Evolutionary conservation across 768 basidiomycete genomes (phyloP).

Genomic region (Termitomyces sp.): DNA sequence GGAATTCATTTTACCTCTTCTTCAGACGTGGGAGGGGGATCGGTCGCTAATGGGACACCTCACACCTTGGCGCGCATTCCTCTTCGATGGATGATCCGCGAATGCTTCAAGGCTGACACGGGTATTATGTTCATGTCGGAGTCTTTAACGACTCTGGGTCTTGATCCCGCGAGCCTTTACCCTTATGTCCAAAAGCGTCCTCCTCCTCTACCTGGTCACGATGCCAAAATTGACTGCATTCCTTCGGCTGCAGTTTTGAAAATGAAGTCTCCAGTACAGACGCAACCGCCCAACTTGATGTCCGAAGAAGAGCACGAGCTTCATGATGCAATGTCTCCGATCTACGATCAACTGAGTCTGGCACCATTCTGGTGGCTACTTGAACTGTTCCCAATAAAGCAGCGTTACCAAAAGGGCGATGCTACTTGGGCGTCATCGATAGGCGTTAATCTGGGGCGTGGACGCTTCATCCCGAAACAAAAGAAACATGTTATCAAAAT

Average conservation of each 20-base stretch:
- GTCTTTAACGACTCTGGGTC: constrained; percentile 33
- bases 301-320: constrained; percentile 52
- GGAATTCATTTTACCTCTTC: not conserved
- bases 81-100: constrained; percentile 66
- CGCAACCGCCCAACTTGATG: not conserved
- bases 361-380: constrained; percentile 52
- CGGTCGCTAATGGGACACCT: constrained; percentile 32
- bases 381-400: constrained; percentile 39
- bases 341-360: constrained; percentile 46
- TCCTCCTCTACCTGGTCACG: constrained; percentile 17
- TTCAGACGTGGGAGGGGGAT: constrained; percentile 51
- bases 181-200: constrained; percentile 26
- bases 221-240: constrained; percentile 17
- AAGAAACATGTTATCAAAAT: constrained; percentile 32
- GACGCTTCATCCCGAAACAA: constrained; percentile 36
- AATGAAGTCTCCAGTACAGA: not conserved
- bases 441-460: constrained; percentile 28
- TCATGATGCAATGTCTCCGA: constrained; percentile 37
- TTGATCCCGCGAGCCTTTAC: constrained; percentile 34
- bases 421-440: constrained; percentile 22
- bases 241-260: not conserved
- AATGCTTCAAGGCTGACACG: constrained; percentile 48
- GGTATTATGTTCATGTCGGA: constrained; percentile 55
- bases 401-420: constrained; percentile 29
- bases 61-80: constrained; percentile 45